phyloP scores from a whole-genome alignment of 768 basidiomycete species.

The Xerocomus brunneocitrinus region DNA sequence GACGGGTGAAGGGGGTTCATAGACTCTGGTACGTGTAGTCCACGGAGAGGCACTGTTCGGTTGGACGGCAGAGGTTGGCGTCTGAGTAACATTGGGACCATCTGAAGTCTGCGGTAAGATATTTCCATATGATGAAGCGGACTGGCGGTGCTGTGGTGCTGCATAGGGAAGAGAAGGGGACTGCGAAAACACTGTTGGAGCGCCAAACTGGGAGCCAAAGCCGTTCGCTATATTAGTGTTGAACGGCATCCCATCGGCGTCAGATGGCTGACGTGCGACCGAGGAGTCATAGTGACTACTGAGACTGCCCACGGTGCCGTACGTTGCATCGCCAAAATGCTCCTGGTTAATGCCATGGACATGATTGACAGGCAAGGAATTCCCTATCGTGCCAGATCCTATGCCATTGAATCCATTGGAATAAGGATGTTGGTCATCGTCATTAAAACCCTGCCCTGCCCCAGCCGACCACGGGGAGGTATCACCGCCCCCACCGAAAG shows the following conservation, averaged over 20 bases:
- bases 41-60: constrained; percentile 22
- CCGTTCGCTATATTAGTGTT: constrained; percentile 13
- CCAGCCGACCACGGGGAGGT: constrained; percentile 34
- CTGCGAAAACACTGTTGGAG: constrained; percentile 17
- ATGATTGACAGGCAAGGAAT: constrained; percentile 17
- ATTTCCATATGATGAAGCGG: constrained; percentile 23
- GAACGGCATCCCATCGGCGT: constrained; percentile 24
- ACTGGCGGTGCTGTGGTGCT: constrained; percentile 16
- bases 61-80: constrained; percentile 21
- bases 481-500: constrained; percentile 31
- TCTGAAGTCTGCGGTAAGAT: constrained; percentile 14
- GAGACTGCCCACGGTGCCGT: constrained; percentile 21
- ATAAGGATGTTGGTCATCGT: constrained; percentile 22
- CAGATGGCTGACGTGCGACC: constrained; percentile 18
- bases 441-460: constrained; percentile 19
- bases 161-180: constrained; percentile 19
- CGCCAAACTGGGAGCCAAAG: constrained; percentile 19
- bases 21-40: constrained; percentile 15
- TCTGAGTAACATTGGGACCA: constrained; percentile 16
- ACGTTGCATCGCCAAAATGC: constrained; percentile 20
- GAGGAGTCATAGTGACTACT: constrained; percentile 21
- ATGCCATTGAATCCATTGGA: constrained; percentile 23
- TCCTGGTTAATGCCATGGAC: constrained; percentile 26
- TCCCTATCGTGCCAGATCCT: constrained; percentile 16
- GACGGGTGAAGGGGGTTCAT: constrained; percentile 23